Conservation (phyloP, 1,139 yeast species). For the Protomyces gravidus region DNA sequence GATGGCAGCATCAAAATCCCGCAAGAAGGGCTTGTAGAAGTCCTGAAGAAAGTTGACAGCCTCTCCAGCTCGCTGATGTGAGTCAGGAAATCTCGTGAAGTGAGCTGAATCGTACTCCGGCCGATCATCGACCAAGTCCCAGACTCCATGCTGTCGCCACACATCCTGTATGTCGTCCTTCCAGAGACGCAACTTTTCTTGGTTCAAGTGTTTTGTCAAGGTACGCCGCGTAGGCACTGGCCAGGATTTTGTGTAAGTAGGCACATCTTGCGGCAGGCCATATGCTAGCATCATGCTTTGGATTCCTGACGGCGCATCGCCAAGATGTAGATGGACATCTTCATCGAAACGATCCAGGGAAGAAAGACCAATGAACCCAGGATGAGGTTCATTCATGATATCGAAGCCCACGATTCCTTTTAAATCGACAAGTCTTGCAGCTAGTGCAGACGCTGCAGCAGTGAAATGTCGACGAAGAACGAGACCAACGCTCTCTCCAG, state of each 20-base stretch:
- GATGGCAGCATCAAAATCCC: neutral
- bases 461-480: slow-evolving; percentile 65
- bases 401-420: slow-evolving; percentile 68
- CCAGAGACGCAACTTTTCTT: slow-evolving; percentile 3
- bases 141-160: slow-evolving; percentile 15
- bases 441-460: slow-evolving; percentile 54
- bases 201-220: neutral
- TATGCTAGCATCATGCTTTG: slow-evolving; percentile 52
- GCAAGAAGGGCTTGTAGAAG: slow-evolving; percentile 17
- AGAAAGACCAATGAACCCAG: slow-evolving; percentile 38
- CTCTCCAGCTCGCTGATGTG: slow-evolving; percentile 7
- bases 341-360: slow-evolving; percentile 36
- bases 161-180: slow-evolving; percentile 8
- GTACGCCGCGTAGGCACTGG: slow-evolving; percentile 18
- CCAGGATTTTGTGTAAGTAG: slow-evolving; percentile 35
- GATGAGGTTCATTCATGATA: slow-evolving; percentile 79
- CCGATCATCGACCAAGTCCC: neutral
- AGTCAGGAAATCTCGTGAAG: slow-evolving; percentile 8
- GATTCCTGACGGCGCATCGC: slow-evolving; percentile 40
- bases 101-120: neutral
- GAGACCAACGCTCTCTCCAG: slow-evolving; percentile 73
- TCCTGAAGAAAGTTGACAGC: slow-evolving; percentile 10
- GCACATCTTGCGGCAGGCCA: slow-evolving; percentile 65
- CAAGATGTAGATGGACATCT: slow-evolving; percentile 38
- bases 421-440: slow-evolving; percentile 50